A percentile compares a stretch with the other conserved stretches of the same genome.
Evolutionary conservation across 148 eudicot genomes (phyloP).

Genomic region (Drosera capensis): DNA sequence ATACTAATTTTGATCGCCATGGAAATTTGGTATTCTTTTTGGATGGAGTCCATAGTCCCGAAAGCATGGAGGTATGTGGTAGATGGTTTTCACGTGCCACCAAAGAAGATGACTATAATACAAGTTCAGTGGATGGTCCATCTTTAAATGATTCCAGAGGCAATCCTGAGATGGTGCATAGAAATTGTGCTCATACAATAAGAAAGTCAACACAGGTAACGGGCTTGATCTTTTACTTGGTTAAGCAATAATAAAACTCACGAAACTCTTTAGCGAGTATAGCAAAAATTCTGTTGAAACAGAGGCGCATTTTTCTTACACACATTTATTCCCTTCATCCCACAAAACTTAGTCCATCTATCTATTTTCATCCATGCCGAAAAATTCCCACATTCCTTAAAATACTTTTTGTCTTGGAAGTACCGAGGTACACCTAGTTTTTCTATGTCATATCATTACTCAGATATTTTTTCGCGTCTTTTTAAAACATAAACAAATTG

Average conservation of each 20-base stretch:
- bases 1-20: slow-evolving; percentile 33
- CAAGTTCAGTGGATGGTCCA: slow-evolving; percentile 9
- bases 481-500: too few relatives aligned
- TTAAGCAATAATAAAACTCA: neutral
- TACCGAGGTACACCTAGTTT: too few relatives aligned
- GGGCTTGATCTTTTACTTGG: neutral
- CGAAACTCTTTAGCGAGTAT: too few relatives aligned
- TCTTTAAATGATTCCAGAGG: slow-evolving; percentile 12
- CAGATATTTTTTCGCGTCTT: too few relatives aligned
- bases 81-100: slow-evolving; percentile 69
- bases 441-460: too few relatives aligned
- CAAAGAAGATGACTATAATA: slow-evolving; percentile 26
- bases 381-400: too few relatives aligned
- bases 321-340: too few relatives aligned
- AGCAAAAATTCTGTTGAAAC: too few relatives aligned
- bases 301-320: too few relatives aligned
- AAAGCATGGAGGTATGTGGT: slow-evolving; percentile 99
- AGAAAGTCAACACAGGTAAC: slow-evolving; percentile 58
- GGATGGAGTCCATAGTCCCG: slow-evolving; percentile 99
- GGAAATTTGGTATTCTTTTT: slow-evolving; percentile 72
- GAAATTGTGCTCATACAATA: slow-evolving; percentile 19
- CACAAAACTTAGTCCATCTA: too few relatives aligned
- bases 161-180: slow-evolving; percentile 20
- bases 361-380: too few relatives aligned
- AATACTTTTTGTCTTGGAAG: too few relatives aligned